Conservation (phyloP, 176 grass and related monocot genomes). For the Paspalum vaginatum region DNA sequence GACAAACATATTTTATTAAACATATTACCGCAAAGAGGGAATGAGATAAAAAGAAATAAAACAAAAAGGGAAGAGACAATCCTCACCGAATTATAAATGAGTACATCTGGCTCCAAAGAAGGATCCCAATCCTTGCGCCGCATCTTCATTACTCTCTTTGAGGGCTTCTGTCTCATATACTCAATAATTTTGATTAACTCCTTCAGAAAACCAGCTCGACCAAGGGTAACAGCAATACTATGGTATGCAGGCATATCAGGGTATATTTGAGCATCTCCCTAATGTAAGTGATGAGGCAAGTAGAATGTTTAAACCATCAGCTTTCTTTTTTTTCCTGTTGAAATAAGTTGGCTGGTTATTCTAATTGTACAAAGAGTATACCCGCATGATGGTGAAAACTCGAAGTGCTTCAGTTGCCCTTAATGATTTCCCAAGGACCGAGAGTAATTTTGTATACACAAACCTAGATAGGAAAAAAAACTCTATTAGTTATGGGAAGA, state of each 20-base stretch:
- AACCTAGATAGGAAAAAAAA: slow-evolving; percentile 66
- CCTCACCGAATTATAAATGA: slow-evolving; percentile 81
- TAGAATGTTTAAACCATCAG: slow-evolving; percentile 12
- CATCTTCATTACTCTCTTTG: slow-evolving; percentile 61
- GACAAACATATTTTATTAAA: slow-evolving; percentile 27
- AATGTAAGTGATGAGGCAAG: slow-evolving; percentile 33
- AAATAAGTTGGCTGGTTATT: slow-evolving; percentile 17
- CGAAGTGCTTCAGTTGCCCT: slow-evolving; percentile 74
- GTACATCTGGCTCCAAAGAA: slow-evolving; percentile 80
- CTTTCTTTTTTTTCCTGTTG: slow-evolving; percentile 13
- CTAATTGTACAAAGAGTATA: slow-evolving; percentile 37
- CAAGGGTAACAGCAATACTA: slow-evolving; percentile 84
- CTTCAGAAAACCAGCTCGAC: slow-evolving; percentile 80
- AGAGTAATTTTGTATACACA: slow-evolving; percentile 90
- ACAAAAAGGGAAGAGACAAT: slow-evolving; percentile 29
- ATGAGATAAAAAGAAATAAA: slow-evolving; percentile 9
- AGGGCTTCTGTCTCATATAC: slow-evolving; percentile 73
- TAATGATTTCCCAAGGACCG: slow-evolving; percentile 82
- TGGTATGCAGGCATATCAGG: slow-evolving; percentile 97
- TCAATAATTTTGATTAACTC: slow-evolving; percentile 80
- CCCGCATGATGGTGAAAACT: slow-evolving; percentile 78
- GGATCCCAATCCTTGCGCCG: slow-evolving; percentile 80
- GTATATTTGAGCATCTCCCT: slow-evolving; percentile 88
- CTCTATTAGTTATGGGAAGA: slow-evolving; percentile 22
- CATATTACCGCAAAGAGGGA: slow-evolving; percentile 11